A percentile compares a stretch with the other conserved stretches of the same genome.
Conservation (phyloP, 331 rosid genomes). For the Telfairia occidentalis region DNA sequence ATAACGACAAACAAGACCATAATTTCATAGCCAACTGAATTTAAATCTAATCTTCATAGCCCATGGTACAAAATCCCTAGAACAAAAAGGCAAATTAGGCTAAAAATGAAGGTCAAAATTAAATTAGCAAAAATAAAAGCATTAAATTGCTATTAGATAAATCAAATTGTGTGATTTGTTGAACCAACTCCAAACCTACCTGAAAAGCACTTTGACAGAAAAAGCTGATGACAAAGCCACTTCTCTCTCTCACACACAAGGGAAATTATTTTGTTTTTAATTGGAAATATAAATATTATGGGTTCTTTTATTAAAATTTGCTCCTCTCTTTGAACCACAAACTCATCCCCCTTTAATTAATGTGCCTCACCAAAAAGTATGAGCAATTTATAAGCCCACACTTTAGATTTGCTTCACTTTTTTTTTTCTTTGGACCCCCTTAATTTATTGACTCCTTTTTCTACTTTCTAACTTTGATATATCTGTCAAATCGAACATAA, state of each 20-base stretch:
- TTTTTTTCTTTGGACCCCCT: background rate
- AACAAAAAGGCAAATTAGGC: background rate
- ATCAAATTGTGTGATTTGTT: background rate
- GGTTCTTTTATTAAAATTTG: background rate
- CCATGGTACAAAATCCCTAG: background rate
- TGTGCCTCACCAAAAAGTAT: constrained; percentile 10
- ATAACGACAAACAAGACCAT: background rate
- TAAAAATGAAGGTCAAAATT: background rate
- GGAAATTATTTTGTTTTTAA: background rate
- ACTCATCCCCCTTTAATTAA: background rate
- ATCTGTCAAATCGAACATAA: background rate
- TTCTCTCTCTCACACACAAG: background rate
- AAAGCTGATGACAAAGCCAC: constrained; percentile 4
- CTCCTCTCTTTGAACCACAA: constrained; percentile 5
- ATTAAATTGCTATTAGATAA: background rate
- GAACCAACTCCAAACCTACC: constrained; percentile 6
- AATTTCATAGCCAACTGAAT: background rate
- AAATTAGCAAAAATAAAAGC: background rate
- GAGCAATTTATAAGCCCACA: constrained; percentile 10
- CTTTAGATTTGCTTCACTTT: background rate
- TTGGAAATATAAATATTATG: background rate
- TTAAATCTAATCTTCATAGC: background rate
- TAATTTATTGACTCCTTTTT: background rate
- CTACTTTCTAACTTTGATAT: background rate
- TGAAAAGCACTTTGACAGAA: background rate